A percentile compares a stretch with the other conserved stretches of the same genome.
Evolutionary conservation across 768 basidiomycete species (phyloP).

Genomic region (Mycena epipterygia): DNA sequence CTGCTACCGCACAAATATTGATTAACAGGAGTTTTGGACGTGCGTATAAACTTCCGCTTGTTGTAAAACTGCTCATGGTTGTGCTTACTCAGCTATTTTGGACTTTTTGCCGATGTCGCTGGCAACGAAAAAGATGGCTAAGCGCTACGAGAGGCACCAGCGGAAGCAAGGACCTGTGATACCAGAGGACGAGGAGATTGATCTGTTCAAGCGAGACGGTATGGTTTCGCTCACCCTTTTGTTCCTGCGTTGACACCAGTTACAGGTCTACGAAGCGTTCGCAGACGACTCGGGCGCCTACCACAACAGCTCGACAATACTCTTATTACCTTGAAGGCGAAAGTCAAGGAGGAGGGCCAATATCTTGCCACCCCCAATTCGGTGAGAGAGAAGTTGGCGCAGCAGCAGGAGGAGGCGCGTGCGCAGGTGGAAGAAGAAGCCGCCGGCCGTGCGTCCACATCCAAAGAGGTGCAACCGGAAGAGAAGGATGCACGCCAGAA

Average conservation of each 20-base stretch:
- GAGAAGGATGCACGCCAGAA: conserved; percentile 5
- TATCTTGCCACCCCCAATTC: conserved; percentile 25
- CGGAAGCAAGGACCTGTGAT: conserved; percentile 37
- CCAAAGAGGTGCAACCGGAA: conserved; percentile 18
- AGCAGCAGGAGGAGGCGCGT: conserved; percentile 24
- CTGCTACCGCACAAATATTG: conserved; percentile 58
- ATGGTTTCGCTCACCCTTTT: conserved; percentile 16
- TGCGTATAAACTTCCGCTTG: conserved; percentile 40
- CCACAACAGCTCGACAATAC: conserved; percentile 46
- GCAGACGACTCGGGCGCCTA: conserved; percentile 47
- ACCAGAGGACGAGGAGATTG: conserved; percentile 46
- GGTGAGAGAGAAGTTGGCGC: conserved; percentile 25
- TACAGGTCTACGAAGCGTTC: conserved; percentile 52
- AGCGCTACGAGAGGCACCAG: conserved; percentile 54
- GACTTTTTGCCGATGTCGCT: conserved; percentile 73
- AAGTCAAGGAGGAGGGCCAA: conserved; percentile 41
- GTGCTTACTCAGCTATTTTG: conserved; percentile 56
- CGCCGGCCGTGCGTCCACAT: conserved; percentile 3
- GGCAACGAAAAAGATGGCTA: conserved; percentile 68
- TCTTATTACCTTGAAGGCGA: conserved; percentile 48
- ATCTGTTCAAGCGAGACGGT: conserved; percentile 55
- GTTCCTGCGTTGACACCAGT: not conserved
- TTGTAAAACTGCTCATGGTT: not conserved
- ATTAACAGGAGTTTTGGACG: conserved; percentile 56
- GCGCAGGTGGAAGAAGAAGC: conserved; percentile 15